phyloP scores from a whole-genome alignment of 805 yeast genomes.

The Zygotorulaspora florentina region DNA sequence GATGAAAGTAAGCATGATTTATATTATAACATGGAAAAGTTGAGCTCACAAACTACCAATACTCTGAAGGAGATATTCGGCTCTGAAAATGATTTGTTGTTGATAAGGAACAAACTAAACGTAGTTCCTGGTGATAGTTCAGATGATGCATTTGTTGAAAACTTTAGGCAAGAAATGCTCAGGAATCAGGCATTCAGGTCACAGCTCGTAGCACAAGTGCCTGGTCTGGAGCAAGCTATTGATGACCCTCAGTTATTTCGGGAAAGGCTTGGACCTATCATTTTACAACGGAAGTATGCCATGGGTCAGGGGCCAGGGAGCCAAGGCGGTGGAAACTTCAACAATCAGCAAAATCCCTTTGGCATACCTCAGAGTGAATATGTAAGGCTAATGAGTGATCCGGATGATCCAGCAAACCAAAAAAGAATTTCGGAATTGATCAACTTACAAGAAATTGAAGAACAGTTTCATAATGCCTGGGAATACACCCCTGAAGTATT shows the following conservation, averaged over 20 bases:
- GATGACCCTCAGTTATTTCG: slow-evolving; percentile 48
- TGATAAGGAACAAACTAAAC: slow-evolving; percentile 34
- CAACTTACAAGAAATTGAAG: slow-evolving; percentile 69
- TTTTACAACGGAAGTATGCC: slow-evolving; percentile 32
- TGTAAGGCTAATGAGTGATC: slow-evolving; percentile 52
- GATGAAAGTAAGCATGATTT: slow-evolving; percentile 46
- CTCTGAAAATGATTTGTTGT: slow-evolving; percentile 55
- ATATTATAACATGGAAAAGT: slow-evolving; percentile 41
- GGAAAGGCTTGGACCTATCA: slow-evolving; percentile 36
- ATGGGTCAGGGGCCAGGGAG: slow-evolving; percentile 3
- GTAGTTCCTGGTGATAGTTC: slow-evolving; percentile 4
- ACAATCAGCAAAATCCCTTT: slow-evolving; percentile 21
- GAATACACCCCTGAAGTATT: slow-evolving; percentile 91
- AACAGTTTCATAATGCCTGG: slow-evolving; percentile 71
- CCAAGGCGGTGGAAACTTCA: neutral
- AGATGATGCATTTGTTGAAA: slow-evolving; percentile 39
- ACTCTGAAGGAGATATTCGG: slow-evolving; percentile 47
- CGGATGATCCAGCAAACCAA: slow-evolving; percentile 68
- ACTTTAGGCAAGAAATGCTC: slow-evolving; percentile 46
- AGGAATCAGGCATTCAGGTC: slow-evolving; percentile 39
- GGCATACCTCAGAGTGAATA: slow-evolving; percentile 47
- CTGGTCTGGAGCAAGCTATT: slow-evolving; percentile 45
- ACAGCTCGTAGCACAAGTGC: slow-evolving; percentile 39
- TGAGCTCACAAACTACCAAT: slow-evolving; percentile 32
- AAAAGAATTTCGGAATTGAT: slow-evolving; percentile 61